Evolutionary conservation across 148 eudicot species (phyloP).

Genomic region (Linanthus parryae): DNA sequence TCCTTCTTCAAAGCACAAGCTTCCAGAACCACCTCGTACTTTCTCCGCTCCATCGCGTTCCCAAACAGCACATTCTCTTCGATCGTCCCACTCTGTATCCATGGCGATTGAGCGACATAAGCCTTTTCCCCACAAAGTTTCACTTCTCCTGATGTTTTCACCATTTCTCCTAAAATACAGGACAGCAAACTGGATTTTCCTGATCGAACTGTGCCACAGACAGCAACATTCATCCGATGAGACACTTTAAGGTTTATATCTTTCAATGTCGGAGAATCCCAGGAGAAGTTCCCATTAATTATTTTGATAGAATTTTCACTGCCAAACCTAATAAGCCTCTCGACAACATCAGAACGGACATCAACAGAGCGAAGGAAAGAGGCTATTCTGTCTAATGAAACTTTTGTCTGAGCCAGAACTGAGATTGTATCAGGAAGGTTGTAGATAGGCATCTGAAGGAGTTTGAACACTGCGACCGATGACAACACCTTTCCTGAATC

Average conservation of each 20-base stretch:
- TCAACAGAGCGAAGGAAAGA: conserved; percentile 41
- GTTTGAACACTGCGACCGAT: conserved; percentile 34
- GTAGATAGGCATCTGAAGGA: conserved; percentile 31
- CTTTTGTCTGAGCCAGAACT: conserved; percentile 46
- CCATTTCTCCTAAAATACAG: conserved; percentile 45
- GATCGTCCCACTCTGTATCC: conserved; percentile 56
- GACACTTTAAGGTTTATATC: conserved; percentile 33
- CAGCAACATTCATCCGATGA: conserved; percentile 52
- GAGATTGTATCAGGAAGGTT: conserved; percentile 40
- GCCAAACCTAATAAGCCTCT: conserved; percentile 27
- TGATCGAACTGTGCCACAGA: conserved; percentile 60
- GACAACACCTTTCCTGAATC: conserved; percentile 47
- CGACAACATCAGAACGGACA: conserved; percentile 26
- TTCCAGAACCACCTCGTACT: conserved; percentile 41
- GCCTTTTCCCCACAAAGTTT: conserved; percentile 45
- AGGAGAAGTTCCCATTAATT: conserved; percentile 40
- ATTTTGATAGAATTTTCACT: conserved; percentile 28
- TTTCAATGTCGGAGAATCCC: conserved; percentile 42
- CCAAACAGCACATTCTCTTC: conserved; percentile 49
- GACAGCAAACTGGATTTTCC: conserved; percentile 53
- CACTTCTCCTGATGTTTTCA: conserved; percentile 32
- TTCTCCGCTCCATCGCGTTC: conserved; percentile 30
- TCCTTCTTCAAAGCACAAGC: conserved; percentile 55
- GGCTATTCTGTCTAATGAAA: conserved; percentile 46
- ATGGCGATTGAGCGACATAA: conserved; percentile 50